Percentiles rank a stretch among this genome's conserved stretches.
Evolutionary conservation across 176 grass and related monocot genomes (phyloP).

Genomic region (Musa acuminata): DNA sequence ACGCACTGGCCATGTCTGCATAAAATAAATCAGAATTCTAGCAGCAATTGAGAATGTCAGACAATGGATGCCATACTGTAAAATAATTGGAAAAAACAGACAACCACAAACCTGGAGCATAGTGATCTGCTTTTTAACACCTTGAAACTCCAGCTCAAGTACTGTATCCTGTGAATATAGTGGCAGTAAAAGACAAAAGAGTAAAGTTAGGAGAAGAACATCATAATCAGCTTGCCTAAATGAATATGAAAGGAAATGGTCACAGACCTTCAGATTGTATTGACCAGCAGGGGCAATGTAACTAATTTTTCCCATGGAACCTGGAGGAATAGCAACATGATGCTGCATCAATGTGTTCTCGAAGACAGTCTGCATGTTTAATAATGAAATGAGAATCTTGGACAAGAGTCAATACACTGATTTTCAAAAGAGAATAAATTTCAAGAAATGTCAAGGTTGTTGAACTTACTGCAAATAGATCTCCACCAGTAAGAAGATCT

Average conservation of each 20-base stretch:
- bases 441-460: background rate
- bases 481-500: conserved; percentile 61
- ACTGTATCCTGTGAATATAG: conserved; percentile 52
- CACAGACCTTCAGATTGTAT: conserved; percentile 57
- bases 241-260: conserved; percentile 6
- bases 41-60: no score
- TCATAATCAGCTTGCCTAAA: background rate
- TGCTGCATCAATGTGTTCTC: conserved; percentile 79
- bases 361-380: conserved; percentile 36
- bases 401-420: no score
- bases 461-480: conserved; percentile 61
- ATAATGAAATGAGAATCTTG: conserved; percentile 16
- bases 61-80: background rate
- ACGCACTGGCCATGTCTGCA: conserved; percentile 12
- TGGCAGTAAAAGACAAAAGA: background rate
- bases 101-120: conserved; percentile 59
- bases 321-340: conserved; percentile 64
- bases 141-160: conserved; percentile 75
- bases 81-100: no score
- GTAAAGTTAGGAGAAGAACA: background rate
- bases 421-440: background rate
- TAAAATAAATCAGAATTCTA: conserved; percentile 9
- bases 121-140: conserved; percentile 61
- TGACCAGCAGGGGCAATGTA: conserved; percentile 60
- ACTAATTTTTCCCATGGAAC: conserved; percentile 71